Evolutionary conservation across 495 filamentous ascomycete genomes (phyloP), one percentile per base, ranked within the genome.

Genomic region (Hypoxylon crocopeplum): DNA sequence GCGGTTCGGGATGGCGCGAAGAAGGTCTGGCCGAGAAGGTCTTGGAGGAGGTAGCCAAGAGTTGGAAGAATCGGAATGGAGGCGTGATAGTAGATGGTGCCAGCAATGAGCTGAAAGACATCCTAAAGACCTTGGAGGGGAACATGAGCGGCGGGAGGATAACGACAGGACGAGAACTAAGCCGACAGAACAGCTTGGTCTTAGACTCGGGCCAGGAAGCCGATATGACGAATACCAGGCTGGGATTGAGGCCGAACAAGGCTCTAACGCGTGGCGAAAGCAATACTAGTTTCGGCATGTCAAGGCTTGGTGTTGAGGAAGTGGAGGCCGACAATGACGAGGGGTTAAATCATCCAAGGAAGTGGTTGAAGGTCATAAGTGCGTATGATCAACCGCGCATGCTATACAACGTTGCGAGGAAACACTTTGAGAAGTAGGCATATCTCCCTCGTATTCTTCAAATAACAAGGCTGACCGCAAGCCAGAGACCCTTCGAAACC

Each of bases 1-100:
- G 94, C 69, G 94, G 94, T 38, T 89, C 92, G 30, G 92, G 88
- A 86, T 98, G 94, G 94, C 84, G 94, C 59, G 92, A 98, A 76
- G 92, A 93, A 71, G 94, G 94, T 0, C 76, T 97, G 7, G 94
- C 92, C 4, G 94, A 98, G 69, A 88, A 86, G 65, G 89, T 97
- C 5, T 75, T 98, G 15, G 95, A 98, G 62, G 93, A 98, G 71
- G 86, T 92, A 11, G 92, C 95, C 0, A 87, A 87, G 70, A 82
- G 79, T 52, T 98, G 94, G 95, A 97, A 93, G 74, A 89, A 87
- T 54, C 81, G 86, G 51, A 83, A 81, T 70, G 90, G 90, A 3
- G 88, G 88, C 16, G 90, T 97, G 17, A 93, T 98, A 55, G 90
- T 98, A 2, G 91, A 95, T 47, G 91, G 90, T 12, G 84, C 83